Conservation (phyloP, 371 early-diverging fungal genomes). For the Dichotomocladium elegans region DNA sequence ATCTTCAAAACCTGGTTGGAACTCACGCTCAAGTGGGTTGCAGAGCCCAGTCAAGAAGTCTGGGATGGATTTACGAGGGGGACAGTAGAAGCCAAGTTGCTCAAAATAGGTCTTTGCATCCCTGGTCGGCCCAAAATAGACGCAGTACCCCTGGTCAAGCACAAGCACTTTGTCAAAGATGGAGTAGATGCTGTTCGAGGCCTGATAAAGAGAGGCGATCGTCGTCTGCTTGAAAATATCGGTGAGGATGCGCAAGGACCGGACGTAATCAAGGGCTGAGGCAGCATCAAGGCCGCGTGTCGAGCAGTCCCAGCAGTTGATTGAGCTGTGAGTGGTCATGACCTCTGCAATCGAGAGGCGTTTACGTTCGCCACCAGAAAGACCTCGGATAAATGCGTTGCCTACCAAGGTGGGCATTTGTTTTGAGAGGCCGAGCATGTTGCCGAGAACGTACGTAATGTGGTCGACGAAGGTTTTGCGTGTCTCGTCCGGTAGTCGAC, state of each 20-base stretch:
- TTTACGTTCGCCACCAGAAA: constrained; percentile 88
- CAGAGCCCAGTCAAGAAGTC: constrained; percentile 78
- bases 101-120: constrained; percentile 65
- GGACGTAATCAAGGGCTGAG: constrained; percentile 77
- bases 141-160: constrained; percentile 65
- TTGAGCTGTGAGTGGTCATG: constrained; percentile 68
- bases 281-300: constrained; percentile 90
- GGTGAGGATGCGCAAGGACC: constrained; percentile 66
- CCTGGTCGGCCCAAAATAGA: constrained; percentile 72
- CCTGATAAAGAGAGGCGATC: constrained; percentile 64
- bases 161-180: constrained; percentile 75
- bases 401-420: constrained; percentile 81
- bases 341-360: constrained; percentile 85
- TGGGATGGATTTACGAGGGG: constrained; percentile 68
- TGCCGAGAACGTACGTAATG: constrained; percentile 51
- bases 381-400: constrained; percentile 76
- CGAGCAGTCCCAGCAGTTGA: constrained; percentile 84
- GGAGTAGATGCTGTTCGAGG: constrained; percentile 69
- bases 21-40: constrained; percentile 55
- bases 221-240: constrained; percentile 61
- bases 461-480: constrained; percentile 41
- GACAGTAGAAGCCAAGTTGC: constrained; percentile 63
- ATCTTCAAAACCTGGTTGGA: constrained; percentile 51
- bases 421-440: constrained; percentile 70
- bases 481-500: constrained; percentile 40